Percentiles rank a stretch among this genome's conserved stretches.
Conservation (phyloP, 2,329 filamentous ascomycete genomes). For the Didymella keratinophila region DNA sequence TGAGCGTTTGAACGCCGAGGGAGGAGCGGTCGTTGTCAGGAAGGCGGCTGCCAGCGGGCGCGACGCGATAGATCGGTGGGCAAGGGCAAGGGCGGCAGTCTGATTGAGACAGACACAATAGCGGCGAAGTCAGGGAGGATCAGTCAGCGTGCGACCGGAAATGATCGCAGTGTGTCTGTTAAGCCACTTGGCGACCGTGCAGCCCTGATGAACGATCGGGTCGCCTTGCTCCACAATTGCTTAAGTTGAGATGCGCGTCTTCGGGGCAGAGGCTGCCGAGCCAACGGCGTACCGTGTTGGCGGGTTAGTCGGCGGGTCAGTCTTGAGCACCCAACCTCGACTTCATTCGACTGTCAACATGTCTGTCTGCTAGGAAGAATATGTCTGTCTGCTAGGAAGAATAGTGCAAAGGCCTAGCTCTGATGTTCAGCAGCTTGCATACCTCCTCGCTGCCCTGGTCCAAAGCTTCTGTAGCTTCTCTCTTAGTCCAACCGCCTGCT, state of each 20-base stretch:
- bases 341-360: neutral
- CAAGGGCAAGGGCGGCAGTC: neutral
- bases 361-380: neutral
- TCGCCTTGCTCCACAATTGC: constrained; percentile 18
- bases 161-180: constrained; percentile 1
- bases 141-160: neutral
- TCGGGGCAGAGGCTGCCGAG: constrained; percentile 13
- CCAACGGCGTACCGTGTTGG: constrained; percentile 12
- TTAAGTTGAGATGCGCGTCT: constrained; percentile 15
- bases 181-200: constrained; percentile 17
- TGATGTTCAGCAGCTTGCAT: constrained; percentile 21
- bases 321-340: neutral
- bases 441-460: constrained; percentile 39
- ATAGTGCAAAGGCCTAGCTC: constrained; percentile 20
- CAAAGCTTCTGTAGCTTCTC: constrained; percentile 42
- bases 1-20: neutral
- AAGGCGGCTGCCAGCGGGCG: neutral
- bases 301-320: constrained; percentile 5
- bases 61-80: neutral
- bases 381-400: neutral
- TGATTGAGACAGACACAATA: constrained; percentile 2
- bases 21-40: neutral
- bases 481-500: constrained; percentile 40
- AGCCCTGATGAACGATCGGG: constrained; percentile 7
- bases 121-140: constrained; percentile 5